Evolutionary conservation across 192 early-diverging fungal genomes (phyloP).

Genomic region (Phlyctochytrium bullatum): DNA sequence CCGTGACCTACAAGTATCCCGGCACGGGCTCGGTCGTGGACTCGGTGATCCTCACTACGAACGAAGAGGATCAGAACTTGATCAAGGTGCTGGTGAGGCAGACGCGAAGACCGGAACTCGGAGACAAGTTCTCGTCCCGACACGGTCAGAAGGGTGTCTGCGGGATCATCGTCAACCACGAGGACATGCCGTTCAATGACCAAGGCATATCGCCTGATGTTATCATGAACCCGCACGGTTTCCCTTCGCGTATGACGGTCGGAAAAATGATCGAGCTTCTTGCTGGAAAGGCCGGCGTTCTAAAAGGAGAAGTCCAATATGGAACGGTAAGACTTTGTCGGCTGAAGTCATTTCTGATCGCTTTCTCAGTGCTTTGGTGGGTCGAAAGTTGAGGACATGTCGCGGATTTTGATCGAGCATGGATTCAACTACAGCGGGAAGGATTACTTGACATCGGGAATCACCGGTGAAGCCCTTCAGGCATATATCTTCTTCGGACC

Average conservation of each 20-base stretch:
- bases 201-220: slow-evolving; percentile 89
- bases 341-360: neutral
- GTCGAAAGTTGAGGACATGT: slow-evolving; percentile 95
- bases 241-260: slow-evolving; percentile 98
- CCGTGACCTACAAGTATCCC: slow-evolving; percentile 85
- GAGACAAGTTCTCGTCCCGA: slow-evolving; percentile 97
- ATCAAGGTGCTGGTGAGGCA: slow-evolving; percentile 89
- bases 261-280: slow-evolving; percentile 99
- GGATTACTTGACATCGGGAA: slow-evolving; percentile 90
- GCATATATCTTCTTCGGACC: slow-evolving; percentile 98
- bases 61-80: slow-evolving; percentile 86
- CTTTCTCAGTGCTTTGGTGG: slow-evolving; percentile 71
- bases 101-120: slow-evolving; percentile 91
- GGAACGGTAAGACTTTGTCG: slow-evolving; percentile 64
- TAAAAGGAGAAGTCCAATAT: slow-evolving; percentile 90
- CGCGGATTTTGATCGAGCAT: slow-evolving; percentile 81
- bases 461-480: slow-evolving; percentile 78
- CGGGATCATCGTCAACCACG: slow-evolving; percentile 94
- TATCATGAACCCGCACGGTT: slow-evolving; percentile 99
- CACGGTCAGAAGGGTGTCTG: slow-evolving; percentile 98
- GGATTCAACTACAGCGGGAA: slow-evolving; percentile 97
- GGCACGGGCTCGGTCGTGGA: slow-evolving; percentile 82
- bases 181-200: slow-evolving; percentile 97
- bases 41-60: slow-evolving; percentile 83
- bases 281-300: slow-evolving; percentile 91